Conservation (phyloP, 331 rosid species). For the Prunus yedoensis region DNA sequence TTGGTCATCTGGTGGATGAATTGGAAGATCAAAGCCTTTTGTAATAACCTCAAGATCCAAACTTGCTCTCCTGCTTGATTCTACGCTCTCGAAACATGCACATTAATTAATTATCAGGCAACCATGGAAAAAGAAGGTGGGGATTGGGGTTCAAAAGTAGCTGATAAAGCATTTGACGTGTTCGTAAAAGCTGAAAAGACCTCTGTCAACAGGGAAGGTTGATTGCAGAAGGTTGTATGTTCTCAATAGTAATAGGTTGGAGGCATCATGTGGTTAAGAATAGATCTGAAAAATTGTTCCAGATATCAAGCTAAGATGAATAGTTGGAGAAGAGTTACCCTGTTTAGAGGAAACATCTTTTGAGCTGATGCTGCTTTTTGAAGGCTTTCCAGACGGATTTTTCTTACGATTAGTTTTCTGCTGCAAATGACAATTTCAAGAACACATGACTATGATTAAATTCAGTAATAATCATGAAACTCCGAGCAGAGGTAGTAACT, state of each 20-base stretch:
- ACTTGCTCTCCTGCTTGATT: constrained; percentile 8
- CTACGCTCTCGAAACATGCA: constrained; percentile 9
- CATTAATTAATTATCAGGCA: background rate
- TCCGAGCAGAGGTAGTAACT: background rate
- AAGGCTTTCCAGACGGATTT: background rate
- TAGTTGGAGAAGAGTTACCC: background rate
- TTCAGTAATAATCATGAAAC: background rate
- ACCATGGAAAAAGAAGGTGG: background rate
- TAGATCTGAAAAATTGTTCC: background rate
- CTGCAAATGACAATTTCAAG: constrained; percentile 14
- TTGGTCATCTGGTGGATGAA: background rate
- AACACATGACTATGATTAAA: background rate
- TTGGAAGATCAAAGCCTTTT: background rate
- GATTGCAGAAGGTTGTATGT: constrained; percentile 2
- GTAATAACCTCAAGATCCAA: constrained; percentile 1
- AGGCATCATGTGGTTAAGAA: background rate
- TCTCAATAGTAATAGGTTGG: background rate
- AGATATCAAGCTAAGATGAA: constrained; percentile 1
- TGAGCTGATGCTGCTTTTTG: constrained; percentile 7
- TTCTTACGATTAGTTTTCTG: background rate
- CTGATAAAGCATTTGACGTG: background rate
- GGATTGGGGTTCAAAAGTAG: background rate
- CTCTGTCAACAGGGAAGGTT: constrained; percentile 14
- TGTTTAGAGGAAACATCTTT: background rate
- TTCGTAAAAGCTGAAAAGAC: constrained; percentile 1